Percentiles rank a stretch among this genome's conserved stretches.
phyloP scores from a whole-genome alignment of 768 basidiomycete species.

The Amanita pseudoporphyria region DNA sequence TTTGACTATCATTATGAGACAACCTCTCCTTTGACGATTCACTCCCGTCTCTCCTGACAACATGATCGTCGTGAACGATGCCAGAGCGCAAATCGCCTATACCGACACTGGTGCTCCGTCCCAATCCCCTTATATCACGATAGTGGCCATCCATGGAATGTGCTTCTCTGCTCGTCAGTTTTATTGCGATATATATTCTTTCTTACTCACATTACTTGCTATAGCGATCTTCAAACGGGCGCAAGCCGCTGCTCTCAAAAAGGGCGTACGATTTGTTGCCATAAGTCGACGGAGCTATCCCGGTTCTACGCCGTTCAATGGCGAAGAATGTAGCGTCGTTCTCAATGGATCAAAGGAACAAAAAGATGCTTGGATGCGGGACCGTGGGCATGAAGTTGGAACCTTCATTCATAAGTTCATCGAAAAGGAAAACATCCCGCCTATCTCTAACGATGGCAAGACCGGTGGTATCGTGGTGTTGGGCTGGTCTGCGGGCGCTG shows the following conservation, averaged over 20 bases:
- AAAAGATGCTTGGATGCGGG: background rate
- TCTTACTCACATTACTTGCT: background rate
- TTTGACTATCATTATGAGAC: too few relatives aligned
- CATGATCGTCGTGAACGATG: constrained; percentile 1
- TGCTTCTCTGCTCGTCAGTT: constrained; percentile 9
- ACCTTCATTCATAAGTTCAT: constrained; percentile 1
- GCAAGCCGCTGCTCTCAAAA: background rate
- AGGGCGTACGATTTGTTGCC: constrained; percentile 3
- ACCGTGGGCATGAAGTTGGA: background rate
- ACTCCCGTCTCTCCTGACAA: background rate
- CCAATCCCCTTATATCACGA: constrained; percentile 9
- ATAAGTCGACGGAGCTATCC: constrained; percentile 3
- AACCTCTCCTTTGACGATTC: background rate
- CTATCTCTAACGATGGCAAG: background rate
- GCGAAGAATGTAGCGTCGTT: background rate
- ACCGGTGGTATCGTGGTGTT: background rate
- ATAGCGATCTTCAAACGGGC: constrained; percentile 3
- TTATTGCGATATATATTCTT: background rate
- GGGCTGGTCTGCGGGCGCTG: background rate
- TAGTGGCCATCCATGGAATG: constrained; percentile 15
- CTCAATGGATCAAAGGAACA: background rate
- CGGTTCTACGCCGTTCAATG: background rate
- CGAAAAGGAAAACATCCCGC: background rate
- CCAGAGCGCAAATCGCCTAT: constrained; percentile 12
- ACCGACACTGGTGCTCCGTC: constrained; percentile 13